A percentile compares a stretch with the other conserved stretches of the same genome.
Conservation (phyloP, 2,329 filamentous ascomycete species). For the Teratosphaeria nubilosa region DNA sequence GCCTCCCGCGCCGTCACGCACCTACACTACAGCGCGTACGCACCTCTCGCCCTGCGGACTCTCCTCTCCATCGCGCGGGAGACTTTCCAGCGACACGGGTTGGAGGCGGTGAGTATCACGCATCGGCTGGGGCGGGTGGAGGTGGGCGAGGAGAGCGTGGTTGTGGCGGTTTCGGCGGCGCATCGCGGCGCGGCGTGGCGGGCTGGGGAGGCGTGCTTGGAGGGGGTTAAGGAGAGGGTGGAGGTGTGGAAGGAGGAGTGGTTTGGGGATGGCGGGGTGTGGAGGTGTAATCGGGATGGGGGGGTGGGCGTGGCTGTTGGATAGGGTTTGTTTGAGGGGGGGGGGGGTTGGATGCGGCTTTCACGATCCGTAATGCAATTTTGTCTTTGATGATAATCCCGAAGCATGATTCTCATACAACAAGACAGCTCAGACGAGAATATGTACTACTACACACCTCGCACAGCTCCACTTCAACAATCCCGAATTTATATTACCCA, state of each 20-base stretch:
- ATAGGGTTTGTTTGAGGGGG: slow-evolving; percentile 3
- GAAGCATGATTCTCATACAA: no score
- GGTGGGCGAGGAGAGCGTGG: slow-evolving; percentile 84
- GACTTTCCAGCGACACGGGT: slow-evolving; percentile 49
- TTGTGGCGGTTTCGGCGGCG: slow-evolving; percentile 74
- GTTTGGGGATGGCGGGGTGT: slow-evolving; percentile 69
- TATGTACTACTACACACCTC: no score
- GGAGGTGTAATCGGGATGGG: slow-evolving; percentile 80
- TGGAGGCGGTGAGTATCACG: slow-evolving; percentile 66
- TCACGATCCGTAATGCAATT: no score
- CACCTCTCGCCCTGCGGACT: slow-evolving; percentile 57
- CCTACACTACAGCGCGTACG: slow-evolving; percentile 67
- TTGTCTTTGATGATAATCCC: no score
- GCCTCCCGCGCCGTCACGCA: slow-evolving; percentile 59
- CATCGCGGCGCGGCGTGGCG: slow-evolving; percentile 80
- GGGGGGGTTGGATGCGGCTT: no score
- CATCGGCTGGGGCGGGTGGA: slow-evolving; percentile 80
- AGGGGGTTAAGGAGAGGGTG: slow-evolving; percentile 73
- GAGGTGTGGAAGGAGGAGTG: slow-evolving; percentile 95
- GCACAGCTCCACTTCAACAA: no score
- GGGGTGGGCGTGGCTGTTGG: slow-evolving; percentile 42
- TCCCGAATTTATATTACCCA: no score
- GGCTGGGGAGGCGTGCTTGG: slow-evolving; percentile 80
- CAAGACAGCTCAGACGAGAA: no score
- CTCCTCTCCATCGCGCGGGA: slow-evolving; percentile 54